Percentiles rank a stretch among this genome's conserved stretches.
Evolutionary conservation across 2,329 filamentous ascomycete genomes (phyloP).

Genomic region (Chaetoscypha palmicola): DNA sequence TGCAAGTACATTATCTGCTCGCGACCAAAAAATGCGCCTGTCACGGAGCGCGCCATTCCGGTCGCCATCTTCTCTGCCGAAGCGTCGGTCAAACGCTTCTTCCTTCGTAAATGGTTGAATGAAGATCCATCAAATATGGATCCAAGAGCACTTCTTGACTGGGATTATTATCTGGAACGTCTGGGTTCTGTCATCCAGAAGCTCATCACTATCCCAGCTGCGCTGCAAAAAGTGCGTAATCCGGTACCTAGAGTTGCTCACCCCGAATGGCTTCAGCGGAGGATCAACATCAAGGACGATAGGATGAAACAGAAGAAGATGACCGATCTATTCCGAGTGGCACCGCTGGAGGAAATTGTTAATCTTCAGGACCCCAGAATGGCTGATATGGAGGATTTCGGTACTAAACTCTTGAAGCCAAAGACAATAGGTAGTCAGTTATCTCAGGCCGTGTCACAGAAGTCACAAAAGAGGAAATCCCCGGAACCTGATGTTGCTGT

Average conservation of each 20-base stretch:
- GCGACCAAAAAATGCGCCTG: conserved; percentile 76
- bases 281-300: conserved; percentile 93
- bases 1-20: conserved; percentile 99
- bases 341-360: conserved; percentile 65
- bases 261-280: conserved; percentile 90
- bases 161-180: conserved; percentile 95
- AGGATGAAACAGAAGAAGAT: conserved; percentile 98
- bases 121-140: conserved; percentile 90
- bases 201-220: conserved; percentile 95
- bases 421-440: conserved; percentile 51
- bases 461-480: conserved; percentile 64
- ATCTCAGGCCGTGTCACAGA: conserved; percentile 39
- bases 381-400: conserved; percentile 77
- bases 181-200: conserved; percentile 97
- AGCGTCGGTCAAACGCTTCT: conserved; percentile 76
- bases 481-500: conserved; percentile 56
- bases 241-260: conserved; percentile 89
- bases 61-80: conserved; percentile 97
- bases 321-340: conserved; percentile 79
- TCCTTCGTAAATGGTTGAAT: conserved; percentile 90
- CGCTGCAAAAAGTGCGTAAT: conserved; percentile 89
- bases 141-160: conserved; percentile 83
- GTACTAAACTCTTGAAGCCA: conserved; percentile 58
- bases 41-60: conserved; percentile 89
- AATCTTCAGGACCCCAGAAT: conserved; percentile 50